Evolutionary conservation across 2,329 filamentous ascomycete species (phyloP).

Genomic region (Metarhizium guizhouense): DNA sequence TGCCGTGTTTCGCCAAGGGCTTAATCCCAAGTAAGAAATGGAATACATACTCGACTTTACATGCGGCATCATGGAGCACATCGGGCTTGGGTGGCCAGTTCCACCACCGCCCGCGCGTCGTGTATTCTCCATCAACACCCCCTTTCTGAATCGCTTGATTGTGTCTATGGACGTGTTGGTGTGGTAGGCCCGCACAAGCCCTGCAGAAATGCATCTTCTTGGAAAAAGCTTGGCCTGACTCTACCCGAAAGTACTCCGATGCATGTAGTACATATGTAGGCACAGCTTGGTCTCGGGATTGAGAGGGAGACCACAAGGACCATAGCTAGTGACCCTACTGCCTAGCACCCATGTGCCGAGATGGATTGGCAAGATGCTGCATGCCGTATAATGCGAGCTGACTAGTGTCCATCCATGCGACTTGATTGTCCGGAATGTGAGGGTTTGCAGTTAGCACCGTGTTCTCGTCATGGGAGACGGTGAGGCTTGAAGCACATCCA

Average conservation of each 20-base stretch:
- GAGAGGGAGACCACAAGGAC: background rate
- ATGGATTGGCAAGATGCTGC: background rate
- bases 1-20: background rate
- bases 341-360: background rate
- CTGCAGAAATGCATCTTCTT: background rate
- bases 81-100: background rate
- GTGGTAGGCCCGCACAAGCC: background rate
- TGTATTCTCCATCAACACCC: background rate
- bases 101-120: no score
- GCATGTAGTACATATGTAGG: background rate
- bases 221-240: background rate
- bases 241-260: background rate
- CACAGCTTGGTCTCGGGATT: background rate
- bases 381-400: no score
- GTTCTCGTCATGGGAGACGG: no score
- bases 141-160: background rate
- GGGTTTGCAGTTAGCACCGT: no score
- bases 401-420: no score
- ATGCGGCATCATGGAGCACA: background rate
- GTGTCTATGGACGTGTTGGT: background rate
- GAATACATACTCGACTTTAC: background rate
- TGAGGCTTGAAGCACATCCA: no score
- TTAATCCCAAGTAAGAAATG: background rate
- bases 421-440: no score
- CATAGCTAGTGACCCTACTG: no score